A percentile compares a stretch with the other conserved stretches of the same genome.
These are phyloP conservation scores for Grosmannia clavigera DNA, from an alignment of 2,329 filamentous ascomycete genomes.

Conservation along the genomic window DNA sequence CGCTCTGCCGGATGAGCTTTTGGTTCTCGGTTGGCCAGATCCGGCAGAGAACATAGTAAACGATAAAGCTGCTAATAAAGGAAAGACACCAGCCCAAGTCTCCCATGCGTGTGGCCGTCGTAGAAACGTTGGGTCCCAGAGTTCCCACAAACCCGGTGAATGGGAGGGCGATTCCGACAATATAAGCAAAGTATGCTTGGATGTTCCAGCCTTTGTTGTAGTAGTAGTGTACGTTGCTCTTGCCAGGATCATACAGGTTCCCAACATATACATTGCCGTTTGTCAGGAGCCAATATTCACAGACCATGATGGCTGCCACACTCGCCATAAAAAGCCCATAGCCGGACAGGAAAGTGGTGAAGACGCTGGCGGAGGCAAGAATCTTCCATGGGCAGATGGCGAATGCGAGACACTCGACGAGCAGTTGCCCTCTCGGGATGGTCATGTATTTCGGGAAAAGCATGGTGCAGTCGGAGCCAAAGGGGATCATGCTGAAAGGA, in stretches of 20 bases:
- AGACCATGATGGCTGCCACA: constrained; percentile 12
- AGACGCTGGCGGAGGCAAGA: constrained; percentile 11
- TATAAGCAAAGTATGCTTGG: constrained; percentile 22
- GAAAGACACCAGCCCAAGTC: constrained; percentile 23
- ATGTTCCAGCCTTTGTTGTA: constrained; percentile 22
- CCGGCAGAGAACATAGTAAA: constrained; percentile 22
- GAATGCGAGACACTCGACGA: constrained; percentile 11
- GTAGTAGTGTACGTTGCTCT: constrained; percentile 20
- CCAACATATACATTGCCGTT: constrained; percentile 22
- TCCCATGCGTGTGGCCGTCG: constrained; percentile 18
- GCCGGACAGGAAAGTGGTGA: constrained; percentile 13
- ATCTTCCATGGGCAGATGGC: constrained; percentile 16
- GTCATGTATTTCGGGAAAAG: constrained; percentile 23
- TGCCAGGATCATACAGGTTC: constrained; percentile 19
- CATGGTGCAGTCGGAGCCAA: constrained; percentile 24
- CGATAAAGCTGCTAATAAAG: constrained; percentile 18
- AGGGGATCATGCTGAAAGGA: constrained; percentile 19
- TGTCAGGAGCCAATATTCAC: constrained; percentile 20
- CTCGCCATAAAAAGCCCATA: constrained; percentile 14
- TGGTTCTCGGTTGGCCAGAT: constrained; percentile 22
- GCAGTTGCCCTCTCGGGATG: constrained; percentile 21
- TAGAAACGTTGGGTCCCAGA: constrained; percentile 19
- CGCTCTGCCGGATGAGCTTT: constrained; percentile 3
- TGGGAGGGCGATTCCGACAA: constrained; percentile 21
- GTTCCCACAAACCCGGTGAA: constrained; percentile 23